Evolutionary conservation across 805 yeast genomes (phyloP), one percentile per base, ranked within the genome.

Genomic region (Candida vartiovaarae): DNA sequence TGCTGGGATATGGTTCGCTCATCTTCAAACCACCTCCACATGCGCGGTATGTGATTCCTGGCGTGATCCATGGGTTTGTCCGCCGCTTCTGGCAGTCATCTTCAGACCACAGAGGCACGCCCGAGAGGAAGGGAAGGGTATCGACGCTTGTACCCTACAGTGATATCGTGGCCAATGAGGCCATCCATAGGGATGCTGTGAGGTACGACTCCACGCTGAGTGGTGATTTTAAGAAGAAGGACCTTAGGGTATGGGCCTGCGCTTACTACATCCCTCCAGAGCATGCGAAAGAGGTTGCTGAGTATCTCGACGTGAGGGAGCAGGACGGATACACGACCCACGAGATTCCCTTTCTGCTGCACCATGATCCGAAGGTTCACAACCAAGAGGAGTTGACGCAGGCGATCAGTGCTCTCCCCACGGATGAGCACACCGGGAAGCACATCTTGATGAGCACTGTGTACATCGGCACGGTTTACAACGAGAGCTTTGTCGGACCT

Each of bases 21-120:
- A 80, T 89, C 26, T 89, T 84, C 71, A 89, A 88, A 56, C 96
- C 96, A 0, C 97, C 96, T 0, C 90, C 91, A 11, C 72, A 75
- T 51, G 74, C 76, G 48, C 69, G 76, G 39, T 68, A 73, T 54
- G 65, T 78, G 33, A 72, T 84, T 8, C 80, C 88, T 0, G 96
- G 96, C 0, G 75, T 80, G 38, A 70, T 90, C 25, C 69, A 70
- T 41, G 96, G 96, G 2, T 88, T 69, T 52, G 76, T 82, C 1
- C 71, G 98, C 23, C 66, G 96, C 37, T 90, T 90, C 59, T 90
- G 96, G 96, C 97, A 90, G 62, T 75, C 86, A 32, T 82, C 93
- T 8, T 78, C 82, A 25, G 97, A 90, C 60, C 96, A 91, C 61
- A 66, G 97, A 42, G 97, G 97, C 1, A 84, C 95, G 0, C 88